phyloP scores from a whole-genome alignment of 257 asterid genomes.

The Paraleonurus japonicus region DNA sequence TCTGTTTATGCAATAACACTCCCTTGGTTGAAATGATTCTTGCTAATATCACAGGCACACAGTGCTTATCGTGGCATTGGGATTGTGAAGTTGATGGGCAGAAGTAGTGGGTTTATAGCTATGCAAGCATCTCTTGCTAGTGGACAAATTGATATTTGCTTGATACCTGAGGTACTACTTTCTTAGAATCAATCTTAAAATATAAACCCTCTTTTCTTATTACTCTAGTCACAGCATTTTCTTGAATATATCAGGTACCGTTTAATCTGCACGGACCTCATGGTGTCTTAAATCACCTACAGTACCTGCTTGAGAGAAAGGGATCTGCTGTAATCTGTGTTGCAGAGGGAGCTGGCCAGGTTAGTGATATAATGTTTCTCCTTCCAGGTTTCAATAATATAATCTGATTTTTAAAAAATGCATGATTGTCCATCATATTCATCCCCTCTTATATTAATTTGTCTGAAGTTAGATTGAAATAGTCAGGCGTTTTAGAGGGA shows the following conservation, averaged over 20 bases:
- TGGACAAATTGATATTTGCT: slow-evolving; percentile 93
- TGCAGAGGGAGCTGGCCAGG: slow-evolving; percentile 99
- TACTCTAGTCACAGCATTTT: slow-evolving; percentile 15
- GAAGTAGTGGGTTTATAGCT: slow-evolving; percentile 96
- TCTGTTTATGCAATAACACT: slow-evolving; percentile 2
- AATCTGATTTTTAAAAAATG: background rate
- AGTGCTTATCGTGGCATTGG: slow-evolving; percentile 97
- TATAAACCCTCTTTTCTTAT: background rate
- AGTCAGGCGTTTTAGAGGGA: background rate
- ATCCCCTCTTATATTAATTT: background rate
- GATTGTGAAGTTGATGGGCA: slow-evolving; percentile 95
- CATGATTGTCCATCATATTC: background rate
- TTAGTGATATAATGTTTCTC: slow-evolving; percentile 30
- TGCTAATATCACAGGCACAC: slow-evolving; percentile 67
- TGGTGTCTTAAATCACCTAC: slow-evolving; percentile 81
- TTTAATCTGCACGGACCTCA: slow-evolving; percentile 94
- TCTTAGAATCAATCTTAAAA: background rate
- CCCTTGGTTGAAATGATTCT: slow-evolving; percentile 21
- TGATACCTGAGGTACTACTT: slow-evolving; percentile 84
- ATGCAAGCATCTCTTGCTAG: slow-evolving; percentile 99
- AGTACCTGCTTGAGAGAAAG: slow-evolving; percentile 81
- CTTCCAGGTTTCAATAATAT: background rate
- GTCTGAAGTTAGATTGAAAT: background rate
- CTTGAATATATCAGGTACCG: slow-evolving; percentile 51
- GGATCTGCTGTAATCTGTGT: slow-evolving; percentile 97